phyloP scores from a whole-genome alignment of 768 basidiomycete genomes.

The Suillus occidentalis region DNA sequence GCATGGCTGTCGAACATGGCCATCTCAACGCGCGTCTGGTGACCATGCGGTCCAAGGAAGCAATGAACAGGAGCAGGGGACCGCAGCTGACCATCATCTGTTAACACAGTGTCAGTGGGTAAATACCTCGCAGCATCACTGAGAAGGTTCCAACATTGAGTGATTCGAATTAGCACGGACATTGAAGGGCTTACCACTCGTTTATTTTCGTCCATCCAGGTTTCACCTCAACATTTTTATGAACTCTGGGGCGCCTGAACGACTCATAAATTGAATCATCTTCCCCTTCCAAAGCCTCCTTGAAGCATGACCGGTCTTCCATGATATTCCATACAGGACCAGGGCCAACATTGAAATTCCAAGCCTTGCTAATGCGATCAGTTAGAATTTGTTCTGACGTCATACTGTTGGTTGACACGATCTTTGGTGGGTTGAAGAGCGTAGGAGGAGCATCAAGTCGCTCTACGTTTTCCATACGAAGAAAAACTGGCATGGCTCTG shows the following conservation, averaged over 20 bases:
- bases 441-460: slow-evolving; percentile 52
- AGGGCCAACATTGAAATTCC: slow-evolving; percentile 71
- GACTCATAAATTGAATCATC: slow-evolving; percentile 42
- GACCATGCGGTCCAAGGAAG: slow-evolving; percentile 61
- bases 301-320: slow-evolving; percentile 79
- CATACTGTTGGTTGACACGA: slow-evolving; percentile 55
- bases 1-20: slow-evolving; percentile 55
- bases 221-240: slow-evolving; percentile 43
- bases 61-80: slow-evolving; percentile 60
- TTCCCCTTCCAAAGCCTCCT: slow-evolving; percentile 47
- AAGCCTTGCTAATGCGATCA: slow-evolving; percentile 62
- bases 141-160: not conserved
- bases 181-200: slow-evolving; percentile 43
- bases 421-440: slow-evolving; percentile 46
- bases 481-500: slow-evolving; percentile 61
- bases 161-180: slow-evolving; percentile 6
- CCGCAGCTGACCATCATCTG: slow-evolving; percentile 48
- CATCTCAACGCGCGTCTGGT: slow-evolving; percentile 50
- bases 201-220: slow-evolving; percentile 47
- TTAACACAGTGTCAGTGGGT: slow-evolving; percentile 52
- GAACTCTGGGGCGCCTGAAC: slow-evolving; percentile 59
- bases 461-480: slow-evolving; percentile 52
- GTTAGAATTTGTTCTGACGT: slow-evolving; percentile 47
- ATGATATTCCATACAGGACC: slow-evolving; percentile 79
- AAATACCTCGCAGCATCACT: slow-evolving; percentile 63